Evolutionary conservation across 208 protist species (phyloP), one percentile per base, ranked within the genome.

Genomic region (Crithidia brevicula): DNA sequence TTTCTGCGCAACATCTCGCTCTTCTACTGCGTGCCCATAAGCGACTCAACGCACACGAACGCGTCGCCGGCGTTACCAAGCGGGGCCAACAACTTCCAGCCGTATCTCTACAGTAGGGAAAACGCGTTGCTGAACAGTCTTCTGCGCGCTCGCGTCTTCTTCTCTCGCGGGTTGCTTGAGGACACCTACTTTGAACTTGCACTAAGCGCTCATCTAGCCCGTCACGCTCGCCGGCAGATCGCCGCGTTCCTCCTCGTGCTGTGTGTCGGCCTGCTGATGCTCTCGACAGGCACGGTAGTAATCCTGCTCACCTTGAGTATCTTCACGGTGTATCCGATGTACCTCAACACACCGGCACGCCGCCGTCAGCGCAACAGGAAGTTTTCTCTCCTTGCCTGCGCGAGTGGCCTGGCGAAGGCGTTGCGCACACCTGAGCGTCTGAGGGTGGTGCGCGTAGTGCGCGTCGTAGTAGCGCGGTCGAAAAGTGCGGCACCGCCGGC

Each of bases 101-200:
- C 79, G 15, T 87, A 87, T 34, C 62, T 96, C 33, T 96, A 91
- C 77, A 87, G 85, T 6, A 62, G 77, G 10, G 81, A 89, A 13
- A 88, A 89, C 61, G 62, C 66, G 20, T 47, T 92, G 28, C 65
- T 96, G 20, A 96, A 96, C 63, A 85, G 85, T 30, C 73, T 96
- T 33, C 74, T 89, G 34, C 80, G 91, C 0, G 79, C 87, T 22
- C 73, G 82, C 31, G 49, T 96, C 4, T 96, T 96, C 61, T 96
- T 91, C 54, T 74, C 74, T 4, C 84, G 86, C 40, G 91, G 91
- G 13, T 67, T 96, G 40, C 83, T 92, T 60, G 72, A 81, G 28
- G 91, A 96, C 65, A 87, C 83, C 42, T 96, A 88, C 63, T 89
- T 87, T 38, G 91, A 96, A 59, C 58, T 93, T 10, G 85, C 80